Evolutionary conservation across 805 yeast genomes (phyloP), one percentile per base, ranked within the genome.

Genomic region (Cephaloascus albidus): DNA sequence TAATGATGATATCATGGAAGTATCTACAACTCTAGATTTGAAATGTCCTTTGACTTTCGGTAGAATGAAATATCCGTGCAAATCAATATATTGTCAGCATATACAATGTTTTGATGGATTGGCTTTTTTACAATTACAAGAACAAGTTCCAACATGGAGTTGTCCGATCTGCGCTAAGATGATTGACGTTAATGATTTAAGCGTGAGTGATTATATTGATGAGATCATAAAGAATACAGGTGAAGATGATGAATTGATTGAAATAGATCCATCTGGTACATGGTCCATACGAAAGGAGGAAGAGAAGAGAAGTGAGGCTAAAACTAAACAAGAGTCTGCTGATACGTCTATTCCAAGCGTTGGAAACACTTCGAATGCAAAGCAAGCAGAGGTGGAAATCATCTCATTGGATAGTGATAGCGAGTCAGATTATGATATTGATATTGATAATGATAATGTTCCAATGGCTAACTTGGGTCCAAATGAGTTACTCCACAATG

Each of bases 101-200:
- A 61, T 87, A 14, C 90, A 85, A 50, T 89, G 97, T 54, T 86
- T 89, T 55, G 98, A 93, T 58, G 89, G 85, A 0, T 56, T 69
- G 28, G 75, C 85, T 35, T 93, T 74, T 52, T 49, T 93, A 8
- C 74, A 77, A 50, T 68, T 88, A 35, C 97, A 90, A 55, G 67
- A 68, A 40, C 90, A 83, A 53, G 76, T 84, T 0, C 83, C 96
- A 0, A 75, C 85, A 0, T 90, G 97, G 97, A 62, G 63, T 38
- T 93, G 98, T 53, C 96, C 97, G 0, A 70, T 86, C 3, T 93
- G 98, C 54, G 74, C 73, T 44, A 62, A 59, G 4, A 53, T 52
- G 2, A 60, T 86, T 2, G 58, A 65, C 2, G 61, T 78, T 14
- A 70, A 71, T 14, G 81, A 80, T 44, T 54, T 93, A 39, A 78